Evolutionary conservation across 306 rosid species (phyloP), one percentile per base, ranked within the genome.

Genomic region (Calophaca sinica): DNA sequence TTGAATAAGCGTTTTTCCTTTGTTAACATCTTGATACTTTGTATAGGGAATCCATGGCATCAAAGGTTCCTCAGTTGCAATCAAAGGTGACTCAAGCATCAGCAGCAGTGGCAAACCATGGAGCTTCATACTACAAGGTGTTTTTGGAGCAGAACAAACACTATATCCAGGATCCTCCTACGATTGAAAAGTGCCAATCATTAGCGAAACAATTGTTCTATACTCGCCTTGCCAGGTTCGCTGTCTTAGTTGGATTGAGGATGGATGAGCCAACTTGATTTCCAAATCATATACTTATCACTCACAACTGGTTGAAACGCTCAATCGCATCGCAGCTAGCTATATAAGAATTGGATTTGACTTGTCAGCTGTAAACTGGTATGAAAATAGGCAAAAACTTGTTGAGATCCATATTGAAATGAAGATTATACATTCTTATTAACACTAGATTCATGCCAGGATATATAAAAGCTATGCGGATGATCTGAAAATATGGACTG

Each of bases 201-300:
- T 57, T 88, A 81, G 88, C 89, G 3, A 85, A 85, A 14, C 84
- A 88, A 58, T 73, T 88, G 80, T 83, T 88, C 33, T 85, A 85
- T 71, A 88, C 91, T 79, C 89, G 91, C 75, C 89, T 88, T 65
- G 89, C 89, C 68, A 88, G 89, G 88, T 88, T 42, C 32, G 1
- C 1, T 45, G 15, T 42, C 70, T 33, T 33, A 33, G 36, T 33
- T 33, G 26, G 26, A 20, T 20, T 20, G 26, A 20, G 26, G 26
- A 20, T 20, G 26, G 26, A 20, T 20, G 26, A 20, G 26, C 26
- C 26, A 20, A 20, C 26, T 20, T 20, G 26, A 20, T 20, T 20
- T 20, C 26, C 26, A 20, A 20, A 20, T 20, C 26, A 20, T 20
- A 20, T 20, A 20, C 26, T 20, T 20, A 20, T 20, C 26, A 20